phyloP scores from a whole-genome alignment of 768 basidiomycete genomes.

The Flagelloscypha sp. region DNA sequence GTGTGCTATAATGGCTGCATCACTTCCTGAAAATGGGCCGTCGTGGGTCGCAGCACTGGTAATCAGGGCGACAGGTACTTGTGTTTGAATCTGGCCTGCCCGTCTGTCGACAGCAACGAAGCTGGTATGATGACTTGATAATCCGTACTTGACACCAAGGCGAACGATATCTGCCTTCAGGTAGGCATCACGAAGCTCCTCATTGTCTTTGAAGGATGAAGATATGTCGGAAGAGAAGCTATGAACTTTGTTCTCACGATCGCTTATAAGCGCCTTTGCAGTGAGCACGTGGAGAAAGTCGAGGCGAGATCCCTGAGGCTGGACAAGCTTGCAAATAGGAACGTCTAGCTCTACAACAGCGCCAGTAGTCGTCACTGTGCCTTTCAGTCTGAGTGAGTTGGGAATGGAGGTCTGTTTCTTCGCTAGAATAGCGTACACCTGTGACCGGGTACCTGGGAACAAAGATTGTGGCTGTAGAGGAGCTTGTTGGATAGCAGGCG shows the following conservation, averaged over 20 bases:
- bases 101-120: constrained; percentile 52
- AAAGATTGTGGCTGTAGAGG: constrained; percentile 24
- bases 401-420: constrained; percentile 22
- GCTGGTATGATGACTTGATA: constrained; percentile 44
- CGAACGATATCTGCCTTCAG: constrained; percentile 40
- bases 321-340: constrained; percentile 23
- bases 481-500: constrained; percentile 27
- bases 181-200: constrained; percentile 27
- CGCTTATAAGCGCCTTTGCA: constrained; percentile 45
- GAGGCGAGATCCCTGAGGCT: constrained; percentile 23
- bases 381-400: constrained; percentile 23
- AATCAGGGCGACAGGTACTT: no score
- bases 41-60: no score
- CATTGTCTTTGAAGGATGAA: no score
- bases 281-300: constrained; percentile 53
- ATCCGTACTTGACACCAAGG: constrained; percentile 42
- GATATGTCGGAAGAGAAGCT: constrained; percentile 18
- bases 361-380: constrained; percentile 26
- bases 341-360: constrained; percentile 21
- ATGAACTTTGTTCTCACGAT: constrained; percentile 34
- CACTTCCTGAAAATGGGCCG: no score
- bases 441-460: constrained; percentile 27
- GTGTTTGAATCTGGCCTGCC: no score
- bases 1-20: no score
- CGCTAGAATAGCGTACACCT: constrained; percentile 25